These are phyloP conservation scores for Coemansia sp. DNA, from an alignment of 192 early-diverging fungal species.

Conservation along the genomic window DNA sequence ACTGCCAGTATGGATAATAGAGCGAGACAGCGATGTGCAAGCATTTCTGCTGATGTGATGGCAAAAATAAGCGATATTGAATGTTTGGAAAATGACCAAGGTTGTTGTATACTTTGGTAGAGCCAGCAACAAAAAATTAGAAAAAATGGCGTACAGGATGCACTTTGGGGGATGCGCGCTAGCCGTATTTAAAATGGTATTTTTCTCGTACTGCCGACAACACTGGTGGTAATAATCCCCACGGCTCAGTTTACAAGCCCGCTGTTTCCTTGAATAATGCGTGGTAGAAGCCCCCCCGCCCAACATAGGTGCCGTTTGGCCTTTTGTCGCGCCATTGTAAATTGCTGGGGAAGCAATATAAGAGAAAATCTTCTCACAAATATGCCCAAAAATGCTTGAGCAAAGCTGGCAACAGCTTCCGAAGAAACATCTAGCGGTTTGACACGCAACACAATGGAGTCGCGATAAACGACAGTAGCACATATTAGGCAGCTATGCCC, in stretches of 20 bases:
- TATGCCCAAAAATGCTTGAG: not conserved
- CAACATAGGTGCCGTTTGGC: not conserved
- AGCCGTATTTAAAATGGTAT: not conserved
- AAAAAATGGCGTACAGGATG: not conserved
- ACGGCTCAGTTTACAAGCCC: not conserved
- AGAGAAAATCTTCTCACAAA: not conserved
- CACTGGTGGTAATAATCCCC: not conserved
- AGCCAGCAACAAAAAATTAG: not conserved
- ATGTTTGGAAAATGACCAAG: not conserved
- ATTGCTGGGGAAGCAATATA: constrained; percentile 1
- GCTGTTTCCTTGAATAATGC: not conserved
- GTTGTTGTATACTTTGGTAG: not conserved
- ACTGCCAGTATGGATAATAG: not conserved
- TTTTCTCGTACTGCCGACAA: not conserved
- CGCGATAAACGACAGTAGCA: not conserved
- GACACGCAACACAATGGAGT: not conserved
- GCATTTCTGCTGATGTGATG: not conserved
- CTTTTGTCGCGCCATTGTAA: not conserved
- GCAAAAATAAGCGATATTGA: not conserved
- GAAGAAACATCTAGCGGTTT: not conserved
- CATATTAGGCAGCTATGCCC: not conserved
- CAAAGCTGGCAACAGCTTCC: not conserved
- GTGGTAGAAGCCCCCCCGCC: not conserved
- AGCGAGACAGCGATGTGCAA: not conserved
- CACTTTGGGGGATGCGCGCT: not conserved